A percentile compares a stretch with the other conserved stretches of the same genome.
phyloP scores from a whole-genome alignment of 2,329 filamentous ascomycete species.

The Clathrospora elynae region DNA sequence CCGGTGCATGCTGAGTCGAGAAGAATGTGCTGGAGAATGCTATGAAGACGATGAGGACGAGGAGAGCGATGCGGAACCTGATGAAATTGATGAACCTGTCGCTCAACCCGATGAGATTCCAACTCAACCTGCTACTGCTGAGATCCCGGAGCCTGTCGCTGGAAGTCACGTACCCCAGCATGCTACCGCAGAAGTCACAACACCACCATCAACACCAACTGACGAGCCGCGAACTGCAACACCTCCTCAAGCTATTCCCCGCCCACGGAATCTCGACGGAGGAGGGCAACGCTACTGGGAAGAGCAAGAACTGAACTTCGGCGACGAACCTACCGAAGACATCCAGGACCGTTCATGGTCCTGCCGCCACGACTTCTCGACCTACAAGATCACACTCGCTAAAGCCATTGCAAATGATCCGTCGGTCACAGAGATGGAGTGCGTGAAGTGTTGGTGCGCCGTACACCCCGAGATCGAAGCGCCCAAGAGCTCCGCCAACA shows the following conservation, averaged over 20 bases:
- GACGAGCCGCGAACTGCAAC: background rate
- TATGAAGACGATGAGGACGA: slow-evolving; percentile 30
- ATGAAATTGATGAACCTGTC: slow-evolving; percentile 24
- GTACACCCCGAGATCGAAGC: slow-evolving; percentile 32
- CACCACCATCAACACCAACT: background rate
- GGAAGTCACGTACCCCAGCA: background rate
- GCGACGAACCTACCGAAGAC: slow-evolving; percentile 44
- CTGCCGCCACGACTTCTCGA: slow-evolving; percentile 32
- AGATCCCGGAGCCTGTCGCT: background rate
- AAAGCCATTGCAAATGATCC: slow-evolving; percentile 15
- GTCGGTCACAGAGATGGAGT: slow-evolving; percentile 30
- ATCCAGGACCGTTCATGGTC: slow-evolving; percentile 28
- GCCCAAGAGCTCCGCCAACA: slow-evolving; percentile 2
- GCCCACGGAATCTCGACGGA: slow-evolving; percentile 42
- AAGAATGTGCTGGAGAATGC: slow-evolving; percentile 38
- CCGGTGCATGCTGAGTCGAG: slow-evolving; percentile 46
- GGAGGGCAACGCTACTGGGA: slow-evolving; percentile 42
- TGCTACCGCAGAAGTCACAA: background rate
- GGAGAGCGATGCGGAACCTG: slow-evolving; percentile 27
- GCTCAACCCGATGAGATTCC: background rate
- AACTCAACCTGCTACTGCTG: background rate
- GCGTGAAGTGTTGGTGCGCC: slow-evolving; percentile 36
- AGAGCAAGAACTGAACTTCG: slow-evolving; percentile 39
- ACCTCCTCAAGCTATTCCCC: slow-evolving; percentile 6
- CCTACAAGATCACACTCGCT: slow-evolving; percentile 20